Evolutionary conservation across 2,329 filamentous ascomycete genomes (phyloP), one percentile per base, ranked within the genome.

Genomic region (Apiospora arundinis): DNA sequence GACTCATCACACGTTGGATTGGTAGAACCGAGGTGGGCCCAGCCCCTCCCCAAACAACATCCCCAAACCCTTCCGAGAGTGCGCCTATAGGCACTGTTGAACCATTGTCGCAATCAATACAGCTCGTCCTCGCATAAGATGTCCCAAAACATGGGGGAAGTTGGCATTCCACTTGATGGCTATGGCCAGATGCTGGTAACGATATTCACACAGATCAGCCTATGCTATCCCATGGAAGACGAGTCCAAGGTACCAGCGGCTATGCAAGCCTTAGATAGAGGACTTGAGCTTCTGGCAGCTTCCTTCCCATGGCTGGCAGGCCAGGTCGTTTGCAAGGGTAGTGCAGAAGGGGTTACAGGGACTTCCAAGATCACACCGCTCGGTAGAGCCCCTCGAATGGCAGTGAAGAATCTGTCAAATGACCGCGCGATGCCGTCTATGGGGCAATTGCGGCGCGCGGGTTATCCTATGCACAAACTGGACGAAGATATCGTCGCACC

Each of bases 401-500:
- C 23, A 5, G 48, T 52, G n/a, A 52, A 25, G 11, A 23, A 52
- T 25, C 23, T 52, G 11, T 14, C 23, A 16, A 16, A 5, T 1
- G 48, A 52, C 3, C 2, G n/a, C 11, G 23, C 48, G 4, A 28
- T 52, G 11, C 23, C 48, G 14, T 52, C 23, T 0, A 12, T 52
- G n/a, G 12, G 25, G 11, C n/a, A 52, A 14, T 4, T 52, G 0
- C 48, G 48, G 8, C n/a, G 9, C 8, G 11, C 23, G 25, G 48
- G 45, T 40, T 70, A 56, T 67, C 16, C 85, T 5, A 77, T 83
- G 44, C 72, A 73, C 7, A 81, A 85, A 78, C 76, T 87, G 14
- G 79, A 82, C 65, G 83, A 83, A 71, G 73, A 71, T 23, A 67
- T 80, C 6, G 75, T 86, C 72, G 80, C 80, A 18, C 83, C 84